Base-by-base conservation (phyloP, 2,329 filamentous ascomycete species). In the Penicillium sp. region DNA sequence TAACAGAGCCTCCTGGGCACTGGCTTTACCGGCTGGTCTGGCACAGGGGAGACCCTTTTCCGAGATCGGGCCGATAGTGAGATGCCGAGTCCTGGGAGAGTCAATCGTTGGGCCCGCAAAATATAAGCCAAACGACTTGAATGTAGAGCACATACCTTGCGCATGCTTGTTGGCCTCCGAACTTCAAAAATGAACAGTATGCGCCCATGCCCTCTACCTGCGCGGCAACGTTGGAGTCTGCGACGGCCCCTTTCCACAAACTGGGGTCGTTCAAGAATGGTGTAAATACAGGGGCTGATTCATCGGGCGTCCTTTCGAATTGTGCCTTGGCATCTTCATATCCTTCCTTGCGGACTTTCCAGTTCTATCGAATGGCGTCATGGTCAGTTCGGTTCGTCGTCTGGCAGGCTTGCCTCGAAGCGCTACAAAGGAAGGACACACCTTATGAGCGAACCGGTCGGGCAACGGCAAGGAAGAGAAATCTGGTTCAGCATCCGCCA, bases 271-370 rank as follows among this genome's bases (percentile, higher is more conserved):
- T 86, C 59, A 95, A 77, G 70, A 98, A 99, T 1, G 93, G 91
- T 66, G 87, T 84, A 68, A 99, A 97, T 35, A 88, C 88, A 13
- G 92, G 87, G 72, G 96, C 90, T 66, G 87, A 84, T 73, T 98
- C 93, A 76, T 93, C 89, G 59, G 91, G 88, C 6, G 93, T 91
- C 57, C 85, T 81, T 72, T 92, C 88, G 74, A 99, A 98, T 65
- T 88, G 85, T 75, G 95, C 93, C 41, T 89, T 86, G 21, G 91
- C 93, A 65, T 95, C 91, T 82, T 99, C 95, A 73, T 98, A 99
- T 52, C 88, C 95, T 71, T 86, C 87, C 79, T 99, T 99, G 70
- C 95, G 86, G 43, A 96, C 93, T 83, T 99, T 99, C 95, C 95
- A 99, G 70, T 90, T 86, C 89, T 90, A 68, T 27, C 51, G 22